phyloP scores from a whole-genome alignment of 2,329 filamentous ascomycete species.

The Exophiala sp. region DNA sequence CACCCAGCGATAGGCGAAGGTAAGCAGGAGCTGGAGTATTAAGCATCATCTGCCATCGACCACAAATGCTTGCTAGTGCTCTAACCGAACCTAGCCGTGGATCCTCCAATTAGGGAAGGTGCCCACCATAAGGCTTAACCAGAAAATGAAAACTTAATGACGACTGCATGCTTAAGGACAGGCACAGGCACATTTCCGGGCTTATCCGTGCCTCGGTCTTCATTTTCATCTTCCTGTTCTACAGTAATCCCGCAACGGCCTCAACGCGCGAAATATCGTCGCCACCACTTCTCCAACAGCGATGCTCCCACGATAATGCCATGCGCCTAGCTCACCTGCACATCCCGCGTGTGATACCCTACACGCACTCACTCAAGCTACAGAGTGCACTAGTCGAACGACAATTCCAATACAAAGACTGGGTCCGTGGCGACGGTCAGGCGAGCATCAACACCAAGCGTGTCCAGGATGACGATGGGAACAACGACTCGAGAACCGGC shows the following conservation, averaged over 20 bases:
- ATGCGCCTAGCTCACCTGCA: slow-evolving; percentile 50
- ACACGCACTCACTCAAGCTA: slow-evolving; percentile 52
- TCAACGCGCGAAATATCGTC: background rate
- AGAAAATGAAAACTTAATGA: too few species aligned
- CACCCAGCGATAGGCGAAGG: too few species aligned
- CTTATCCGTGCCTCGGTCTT: too few species aligned
- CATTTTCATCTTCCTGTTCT: background rate
- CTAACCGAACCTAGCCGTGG: too few species aligned
- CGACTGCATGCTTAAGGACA: too few species aligned
- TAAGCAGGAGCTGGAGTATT: too few species aligned
- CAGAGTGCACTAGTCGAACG: slow-evolving; percentile 50
- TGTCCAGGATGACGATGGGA: background rate
- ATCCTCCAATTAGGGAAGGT: too few species aligned
- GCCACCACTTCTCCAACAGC: background rate
- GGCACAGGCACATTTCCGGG: too few species aligned
- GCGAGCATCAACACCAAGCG: background rate
- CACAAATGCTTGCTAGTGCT: too few species aligned
- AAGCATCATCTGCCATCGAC: too few species aligned
- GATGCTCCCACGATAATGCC: background rate
- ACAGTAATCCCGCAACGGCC: background rate
- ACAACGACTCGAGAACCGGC: background rate
- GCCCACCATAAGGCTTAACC: too few species aligned
- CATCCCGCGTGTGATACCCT: slow-evolving; percentile 53
- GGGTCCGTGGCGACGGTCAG: slow-evolving; percentile 2
- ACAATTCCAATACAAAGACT: slow-evolving; percentile 24